Evolutionary conservation across 257 asterid genomes (phyloP).

Genomic region (Paraleonurus japonicus): DNA sequence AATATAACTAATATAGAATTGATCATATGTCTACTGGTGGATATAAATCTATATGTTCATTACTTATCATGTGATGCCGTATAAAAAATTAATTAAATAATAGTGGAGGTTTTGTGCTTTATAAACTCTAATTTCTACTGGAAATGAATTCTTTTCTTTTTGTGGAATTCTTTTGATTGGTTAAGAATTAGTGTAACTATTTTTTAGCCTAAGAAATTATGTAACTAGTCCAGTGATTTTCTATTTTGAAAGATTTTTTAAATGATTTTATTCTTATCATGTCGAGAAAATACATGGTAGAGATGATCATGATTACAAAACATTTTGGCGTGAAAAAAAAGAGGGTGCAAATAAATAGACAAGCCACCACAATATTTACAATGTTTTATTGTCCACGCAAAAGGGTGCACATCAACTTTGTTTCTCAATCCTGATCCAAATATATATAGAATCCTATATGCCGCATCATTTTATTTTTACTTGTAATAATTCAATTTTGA

Average conservation of each 20-base stretch:
- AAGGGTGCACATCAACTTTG: slow-evolving; percentile 43
- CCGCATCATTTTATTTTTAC: too few species aligned
- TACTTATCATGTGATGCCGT: too few species aligned
- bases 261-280: slow-evolving; percentile 37
- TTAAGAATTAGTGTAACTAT: too few species aligned
- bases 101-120: too few species aligned
- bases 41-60: too few species aligned
- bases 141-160: too few species aligned
- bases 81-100: too few species aligned
- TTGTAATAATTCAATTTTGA: too few species aligned
- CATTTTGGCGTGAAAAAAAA: slow-evolving; percentile 12
- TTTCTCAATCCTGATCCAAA: slow-evolving; percentile 23
- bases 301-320: slow-evolving; percentile 20
- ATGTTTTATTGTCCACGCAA: slow-evolving; percentile 43
- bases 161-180: neutral
- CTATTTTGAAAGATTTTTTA: slow-evolving; percentile 17
- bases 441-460: slow-evolving; percentile 27
- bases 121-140: neutral
- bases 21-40: too few species aligned
- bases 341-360: slow-evolving; percentile 34
- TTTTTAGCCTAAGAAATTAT: too few species aligned
- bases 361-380: slow-evolving; percentile 31
- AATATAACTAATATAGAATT: neutral
- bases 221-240: too few species aligned
- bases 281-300: slow-evolving; percentile 32